Base-by-base conservation (phyloP, 345 rosid genomes). In the Capsella bursapastoris region DNA sequence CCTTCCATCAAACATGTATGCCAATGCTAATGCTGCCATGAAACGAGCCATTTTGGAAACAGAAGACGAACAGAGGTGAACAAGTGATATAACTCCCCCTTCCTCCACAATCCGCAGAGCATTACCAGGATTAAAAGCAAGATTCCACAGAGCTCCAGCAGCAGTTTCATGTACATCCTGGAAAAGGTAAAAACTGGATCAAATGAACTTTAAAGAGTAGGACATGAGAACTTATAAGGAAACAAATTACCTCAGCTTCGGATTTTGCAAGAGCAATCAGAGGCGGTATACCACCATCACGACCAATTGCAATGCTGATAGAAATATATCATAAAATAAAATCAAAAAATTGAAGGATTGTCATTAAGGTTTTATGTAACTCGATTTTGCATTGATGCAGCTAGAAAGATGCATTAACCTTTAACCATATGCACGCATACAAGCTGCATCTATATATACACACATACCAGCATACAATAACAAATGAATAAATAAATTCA, bases 91-190 rank as follows among this genome's bases (percentile, higher is more conserved):
- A 66, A 89, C 92, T 71, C 97, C 97, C 25, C 85, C 89, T 87
- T 86, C 94, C 78, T 83, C 86, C 41, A 86, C 89, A 66, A 91
- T 89, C 43, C 86, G 84, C 34, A 89, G 84, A 77, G 94, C 94
- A 47, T 89, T 91, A 12, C 84, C 83, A 15, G 85, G 81, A 74
- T 86, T 85, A 68, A 84, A 89, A 81, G 97, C 87, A 80, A 91
- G 94, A 76, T 89, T 91, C 94, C 92, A 89, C 40, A 91, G 89
- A 70, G 97, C 97, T 62, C 94, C 94, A 1, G 90, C 94, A 16
- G 97, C 94, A 34, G 88, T 86, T 82, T 87, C 94, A 79, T 89
- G 94, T 75, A 91, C 97, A 86, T 89, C 97, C 97, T 90, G 85
- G 44, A 16, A 70, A 57, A 29, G 16, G 28, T 15, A 45, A 47